Percentiles rank a stretch among this genome's conserved stretches.
phyloP scores from a whole-genome alignment of 2,329 filamentous ascomycete species.

The Paramyrothecium roridum region DNA sequence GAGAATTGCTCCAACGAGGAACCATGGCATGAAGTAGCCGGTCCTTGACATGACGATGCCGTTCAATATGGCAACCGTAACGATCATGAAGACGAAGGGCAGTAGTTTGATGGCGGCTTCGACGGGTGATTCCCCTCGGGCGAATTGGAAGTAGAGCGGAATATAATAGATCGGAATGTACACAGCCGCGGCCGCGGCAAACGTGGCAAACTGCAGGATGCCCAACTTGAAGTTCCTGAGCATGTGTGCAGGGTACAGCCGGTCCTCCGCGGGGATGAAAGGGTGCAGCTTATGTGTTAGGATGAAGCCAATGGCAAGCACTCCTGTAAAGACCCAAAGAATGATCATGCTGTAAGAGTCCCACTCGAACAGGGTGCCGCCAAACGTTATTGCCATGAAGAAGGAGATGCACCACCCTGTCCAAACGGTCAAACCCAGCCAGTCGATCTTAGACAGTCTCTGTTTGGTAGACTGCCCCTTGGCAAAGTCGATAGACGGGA shows the following conservation, averaged over 20 bases:
- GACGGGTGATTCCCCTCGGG: constrained; percentile 31
- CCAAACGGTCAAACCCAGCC: constrained; percentile 37
- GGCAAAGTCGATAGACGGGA: constrained; percentile 14
- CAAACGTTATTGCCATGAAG: constrained; percentile 45
- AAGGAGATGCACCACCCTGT: constrained; percentile 32
- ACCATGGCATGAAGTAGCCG: constrained; percentile 38
- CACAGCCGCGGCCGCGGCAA: constrained; percentile 21
- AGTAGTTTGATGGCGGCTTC: constrained; percentile 33
- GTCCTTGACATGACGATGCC: constrained; percentile 28
- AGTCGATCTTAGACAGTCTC: constrained; percentile 36
- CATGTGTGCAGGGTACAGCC: constrained; percentile 38
- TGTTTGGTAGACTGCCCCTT: constrained; percentile 13
- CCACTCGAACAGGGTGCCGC: constrained; percentile 44
- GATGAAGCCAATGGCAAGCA: constrained; percentile 35
- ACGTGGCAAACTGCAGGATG: constrained; percentile 33
- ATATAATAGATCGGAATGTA: constrained; percentile 40
- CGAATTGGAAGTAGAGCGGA: constrained; percentile 48
- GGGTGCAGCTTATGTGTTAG: constrained; percentile 22
- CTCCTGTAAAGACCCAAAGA: constrained; percentile 29
- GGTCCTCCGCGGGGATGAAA: constrained; percentile 8
- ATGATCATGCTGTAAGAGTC: constrained; percentile 28
- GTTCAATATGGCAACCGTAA: constrained; percentile 27
- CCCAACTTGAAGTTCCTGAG: constrained; percentile 26
- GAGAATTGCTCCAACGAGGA: constrained; percentile 28
- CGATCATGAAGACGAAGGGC: constrained; percentile 31